phyloP scores from a whole-genome alignment of 2,329 filamentous ascomycete genomes.

The Escovopsis sp. region DNA sequence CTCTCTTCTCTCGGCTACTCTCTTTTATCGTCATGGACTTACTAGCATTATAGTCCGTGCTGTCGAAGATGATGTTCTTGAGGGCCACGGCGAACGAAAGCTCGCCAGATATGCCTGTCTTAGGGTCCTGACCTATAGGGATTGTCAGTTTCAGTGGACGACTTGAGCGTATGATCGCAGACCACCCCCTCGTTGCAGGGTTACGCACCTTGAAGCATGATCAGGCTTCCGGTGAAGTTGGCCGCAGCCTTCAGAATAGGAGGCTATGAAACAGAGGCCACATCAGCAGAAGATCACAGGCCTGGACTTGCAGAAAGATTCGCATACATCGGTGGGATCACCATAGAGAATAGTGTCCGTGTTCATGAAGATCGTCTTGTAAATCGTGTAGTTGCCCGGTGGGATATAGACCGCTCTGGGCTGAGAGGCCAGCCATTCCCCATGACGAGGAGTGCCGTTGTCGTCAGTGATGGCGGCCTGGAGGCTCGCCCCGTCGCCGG shows the following conservation, averaged over 20 bases:
- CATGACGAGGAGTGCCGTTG: constrained; percentile 17
- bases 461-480: constrained; percentile 24
- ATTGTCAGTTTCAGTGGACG: neutral
- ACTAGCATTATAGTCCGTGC: constrained; percentile 20
- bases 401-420: constrained; percentile 28
- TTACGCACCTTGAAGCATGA: constrained; percentile 17
- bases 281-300: neutral
- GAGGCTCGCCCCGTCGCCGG: constrained; percentile 22
- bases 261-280: constrained; percentile 12
- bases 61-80: constrained; percentile 29
- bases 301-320: neutral
- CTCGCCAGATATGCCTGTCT: constrained; percentile 18
- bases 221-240: constrained; percentile 17
- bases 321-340: constrained; percentile 22
- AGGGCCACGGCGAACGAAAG: constrained; percentile 26
- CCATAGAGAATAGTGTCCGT: constrained; percentile 31
- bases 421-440: constrained; percentile 25
- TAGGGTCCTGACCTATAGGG: constrained; percentile 17
- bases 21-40: neutral
- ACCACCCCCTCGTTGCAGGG: too few species aligned
- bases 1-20: too few species aligned
- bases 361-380: constrained; percentile 23
- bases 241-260: constrained; percentile 25
- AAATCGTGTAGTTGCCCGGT: constrained; percentile 25
- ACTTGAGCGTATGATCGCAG: neutral